These are phyloP conservation scores for Yarrowia sp. DNA, from an alignment of 805 yeast genomes.

Conservation along the genomic window DNA sequence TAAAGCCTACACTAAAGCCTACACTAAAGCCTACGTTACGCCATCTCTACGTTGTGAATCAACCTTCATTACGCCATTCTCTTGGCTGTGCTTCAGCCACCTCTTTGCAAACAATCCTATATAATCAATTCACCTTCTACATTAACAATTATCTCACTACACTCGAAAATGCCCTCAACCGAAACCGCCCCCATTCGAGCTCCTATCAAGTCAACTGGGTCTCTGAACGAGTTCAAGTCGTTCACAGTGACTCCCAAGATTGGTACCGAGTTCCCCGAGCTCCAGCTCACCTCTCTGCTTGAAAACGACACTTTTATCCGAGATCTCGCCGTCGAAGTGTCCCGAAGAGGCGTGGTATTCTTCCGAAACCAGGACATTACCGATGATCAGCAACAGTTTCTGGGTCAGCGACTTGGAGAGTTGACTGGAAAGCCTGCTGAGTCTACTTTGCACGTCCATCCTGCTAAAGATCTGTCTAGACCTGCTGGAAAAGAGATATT, in stretches of 20 bases:
- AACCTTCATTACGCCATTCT: background rate
- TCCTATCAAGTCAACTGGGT: conserved; percentile 31
- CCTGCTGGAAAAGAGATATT: conserved; percentile 56
- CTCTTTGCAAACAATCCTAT: no score
- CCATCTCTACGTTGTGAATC: no score
- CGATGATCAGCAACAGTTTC: conserved; percentile 2
- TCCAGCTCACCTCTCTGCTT: conserved; percentile 34
- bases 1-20: background rate
- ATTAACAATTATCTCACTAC: no score
- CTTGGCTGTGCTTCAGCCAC: no score
- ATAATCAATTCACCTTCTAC: no score
- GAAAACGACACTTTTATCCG: conserved; percentile 35
- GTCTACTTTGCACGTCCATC: conserved; percentile 2
- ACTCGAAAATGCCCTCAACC: background rate
- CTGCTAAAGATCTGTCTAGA: conserved; percentile 1
- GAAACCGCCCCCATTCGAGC: background rate
- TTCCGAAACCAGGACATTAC: conserved; percentile 13
- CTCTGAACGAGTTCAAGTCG: conserved; percentile 35
- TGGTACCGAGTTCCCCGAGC: conserved; percentile 37
- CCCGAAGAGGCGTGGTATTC: conserved; percentile 10
- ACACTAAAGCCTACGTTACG: background rate
- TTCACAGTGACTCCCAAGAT: conserved; percentile 37
- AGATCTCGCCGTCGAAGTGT: conserved; percentile 6
- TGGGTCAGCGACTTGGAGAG: background rate
- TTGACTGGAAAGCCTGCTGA: background rate